Conservation (phyloP, 345 rosid genomes). For the Zanthoxylum bungeanum region DNA sequence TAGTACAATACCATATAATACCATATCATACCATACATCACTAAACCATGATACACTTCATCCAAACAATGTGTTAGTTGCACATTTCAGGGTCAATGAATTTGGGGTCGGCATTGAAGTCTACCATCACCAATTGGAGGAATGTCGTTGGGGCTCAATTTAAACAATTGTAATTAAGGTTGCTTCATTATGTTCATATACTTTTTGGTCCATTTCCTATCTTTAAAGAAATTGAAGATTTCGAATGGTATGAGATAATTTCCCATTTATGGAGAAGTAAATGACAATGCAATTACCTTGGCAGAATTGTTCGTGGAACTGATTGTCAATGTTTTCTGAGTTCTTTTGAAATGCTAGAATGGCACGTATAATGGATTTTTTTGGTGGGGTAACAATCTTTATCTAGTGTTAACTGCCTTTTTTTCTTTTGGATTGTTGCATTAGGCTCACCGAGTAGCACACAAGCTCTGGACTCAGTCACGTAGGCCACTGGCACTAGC, state of each 20-base stretch:
- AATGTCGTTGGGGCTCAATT: background rate
- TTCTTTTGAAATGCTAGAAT: background rate
- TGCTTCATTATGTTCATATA: background rate
- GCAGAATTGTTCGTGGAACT: background rate
- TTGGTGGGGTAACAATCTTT: background rate
- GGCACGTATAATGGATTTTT: background rate
- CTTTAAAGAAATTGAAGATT: background rate
- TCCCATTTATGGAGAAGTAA: background rate
- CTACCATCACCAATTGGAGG: background rate
- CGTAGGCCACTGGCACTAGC: slow-evolving; percentile 87
- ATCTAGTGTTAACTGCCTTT: background rate
- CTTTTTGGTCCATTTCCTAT: background rate
- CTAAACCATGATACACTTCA: no score
- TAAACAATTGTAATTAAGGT: background rate
- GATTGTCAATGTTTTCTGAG: background rate
- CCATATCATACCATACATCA: no score
- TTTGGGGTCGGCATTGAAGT: background rate
- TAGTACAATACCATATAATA: no score
- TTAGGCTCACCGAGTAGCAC: slow-evolving; percentile 91
- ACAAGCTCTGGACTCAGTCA: slow-evolving; percentile 75
- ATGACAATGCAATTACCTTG: background rate
- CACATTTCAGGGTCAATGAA: background rate
- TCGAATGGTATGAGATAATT: background rate
- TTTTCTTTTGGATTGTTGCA: background rate
- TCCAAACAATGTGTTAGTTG: no score